Percentiles rank a stretch among this genome's conserved stretches.
Evolutionary conservation across 345 rosid species (phyloP).

Genomic region (Rhodamnia argentea): DNA sequence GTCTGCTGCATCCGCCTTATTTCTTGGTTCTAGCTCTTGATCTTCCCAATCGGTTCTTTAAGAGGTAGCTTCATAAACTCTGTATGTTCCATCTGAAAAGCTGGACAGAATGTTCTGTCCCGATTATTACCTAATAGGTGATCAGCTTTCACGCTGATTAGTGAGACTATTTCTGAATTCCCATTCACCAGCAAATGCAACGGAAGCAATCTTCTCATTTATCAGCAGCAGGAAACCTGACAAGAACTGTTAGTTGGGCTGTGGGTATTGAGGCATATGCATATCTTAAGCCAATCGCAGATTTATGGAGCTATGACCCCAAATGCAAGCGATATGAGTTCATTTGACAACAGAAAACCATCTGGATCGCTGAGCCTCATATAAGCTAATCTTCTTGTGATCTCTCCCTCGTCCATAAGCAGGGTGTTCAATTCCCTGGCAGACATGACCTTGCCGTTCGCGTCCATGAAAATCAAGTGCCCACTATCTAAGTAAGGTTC

Average conservation of each 20-base stretch:
- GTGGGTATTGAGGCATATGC: not conserved
- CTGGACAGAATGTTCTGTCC: not conserved
- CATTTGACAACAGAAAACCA: constrained; percentile 83
- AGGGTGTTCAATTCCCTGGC: constrained; percentile 27
- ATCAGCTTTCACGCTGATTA: not conserved
- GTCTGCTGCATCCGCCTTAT: not conserved
- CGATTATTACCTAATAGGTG: not conserved
- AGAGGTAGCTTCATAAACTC: not conserved
- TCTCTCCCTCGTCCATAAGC: constrained; percentile 17
- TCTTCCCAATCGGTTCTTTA: not conserved
- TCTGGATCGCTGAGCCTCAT: constrained; percentile 78
- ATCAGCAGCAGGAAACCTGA: not conserved
- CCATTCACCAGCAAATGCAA: not conserved
- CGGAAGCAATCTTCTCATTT: not conserved
- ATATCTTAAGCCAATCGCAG: not conserved
- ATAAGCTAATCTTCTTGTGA: constrained; percentile 31
- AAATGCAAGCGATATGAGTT: constrained; percentile 73
- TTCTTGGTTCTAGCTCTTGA: not conserved
- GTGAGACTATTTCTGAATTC: not conserved
- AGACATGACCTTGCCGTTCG: constrained; percentile 28
- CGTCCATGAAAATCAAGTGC: constrained; percentile 62
- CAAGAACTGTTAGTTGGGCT: not conserved
- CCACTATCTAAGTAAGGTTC: constrained; percentile 61
- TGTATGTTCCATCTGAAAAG: not conserved
- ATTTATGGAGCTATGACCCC: constrained; percentile 30